phyloP scores from a whole-genome alignment of 176 grass and related monocot species.

The Pharus latifolius region DNA sequence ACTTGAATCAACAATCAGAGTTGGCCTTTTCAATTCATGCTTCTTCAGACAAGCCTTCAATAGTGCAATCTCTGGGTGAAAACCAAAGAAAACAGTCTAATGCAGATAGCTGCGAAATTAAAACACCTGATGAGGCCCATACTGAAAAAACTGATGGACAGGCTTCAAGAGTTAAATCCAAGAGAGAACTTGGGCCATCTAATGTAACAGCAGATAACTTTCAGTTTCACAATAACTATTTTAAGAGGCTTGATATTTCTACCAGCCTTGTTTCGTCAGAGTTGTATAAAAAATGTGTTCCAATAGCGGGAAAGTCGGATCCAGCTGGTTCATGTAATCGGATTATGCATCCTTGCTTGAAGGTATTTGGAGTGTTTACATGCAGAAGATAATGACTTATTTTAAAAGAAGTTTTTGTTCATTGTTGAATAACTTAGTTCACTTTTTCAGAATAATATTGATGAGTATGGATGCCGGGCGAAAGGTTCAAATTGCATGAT shows the following conservation, averaged over 20 bases:
- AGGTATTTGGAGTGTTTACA: constrained; percentile 18
- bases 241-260: constrained; percentile 24
- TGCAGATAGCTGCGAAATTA: not conserved
- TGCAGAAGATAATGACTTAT: not conserved
- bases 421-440: not conserved
- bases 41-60: not conserved
- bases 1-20: not conserved
- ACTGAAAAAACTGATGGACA: not conserved
- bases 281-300: constrained; percentile 17
- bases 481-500: constrained; percentile 16
- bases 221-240: constrained; percentile 21
- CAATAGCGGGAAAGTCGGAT: not conserved
- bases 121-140: not conserved
- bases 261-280: constrained; percentile 13
- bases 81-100: not conserved
- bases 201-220: not conserved
- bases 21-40: not conserved
- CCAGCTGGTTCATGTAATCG: not conserved
- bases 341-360: not conserved
- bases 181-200: constrained; percentile 5
- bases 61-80: not conserved
- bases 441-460: constrained; percentile 18
- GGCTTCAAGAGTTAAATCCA: not conserved
- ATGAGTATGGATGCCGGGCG: not conserved
- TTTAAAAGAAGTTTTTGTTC: not conserved